Evolutionary conservation across 768 basidiomycete genomes (phyloP).

Genomic region (Xerocomellus dryophilus): DNA sequence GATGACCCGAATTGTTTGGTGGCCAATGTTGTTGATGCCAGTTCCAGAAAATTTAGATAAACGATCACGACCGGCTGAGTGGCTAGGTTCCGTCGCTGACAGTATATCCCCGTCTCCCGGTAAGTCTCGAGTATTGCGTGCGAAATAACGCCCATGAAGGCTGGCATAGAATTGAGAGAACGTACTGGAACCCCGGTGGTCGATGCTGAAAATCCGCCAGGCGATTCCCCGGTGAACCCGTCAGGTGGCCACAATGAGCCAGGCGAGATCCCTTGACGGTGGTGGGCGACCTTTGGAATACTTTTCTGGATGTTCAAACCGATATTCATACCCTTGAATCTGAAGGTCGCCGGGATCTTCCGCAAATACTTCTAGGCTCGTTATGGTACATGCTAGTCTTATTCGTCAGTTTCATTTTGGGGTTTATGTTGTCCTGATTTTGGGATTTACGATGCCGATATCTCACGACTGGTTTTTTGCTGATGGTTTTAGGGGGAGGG

Average conservation of each 20-base stretch:
- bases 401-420: constrained; percentile 23
- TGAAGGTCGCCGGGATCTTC: constrained; percentile 49
- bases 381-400: constrained; percentile 24
- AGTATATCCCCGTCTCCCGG: constrained; percentile 6
- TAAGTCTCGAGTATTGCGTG: constrained; percentile 8
- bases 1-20: not conserved
- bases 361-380: constrained; percentile 38
- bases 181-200: not conserved
- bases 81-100: not conserved
- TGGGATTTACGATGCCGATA: constrained; percentile 14
- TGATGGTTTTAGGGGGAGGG: not conserved
- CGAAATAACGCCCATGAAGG: constrained; percentile 7
- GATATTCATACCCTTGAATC: constrained; percentile 39
- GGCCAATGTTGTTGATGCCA: constrained; percentile 10
- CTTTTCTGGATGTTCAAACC: constrained; percentile 42
- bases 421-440: constrained; percentile 22
- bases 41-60: constrained; percentile 13
- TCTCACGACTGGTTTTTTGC: constrained; percentile 8
- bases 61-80: not conserved
- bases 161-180: constrained; percentile 16
- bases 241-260: constrained; percentile 14
- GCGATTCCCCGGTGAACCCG: constrained; percentile 8
- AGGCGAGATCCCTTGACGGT: constrained; percentile 40
- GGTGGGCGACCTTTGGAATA: constrained; percentile 47
- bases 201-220: not conserved